These are phyloP conservation scores for Morella rubra DNA, from an alignment of 306 rosid genomes.

Conservation along the genomic window DNA sequence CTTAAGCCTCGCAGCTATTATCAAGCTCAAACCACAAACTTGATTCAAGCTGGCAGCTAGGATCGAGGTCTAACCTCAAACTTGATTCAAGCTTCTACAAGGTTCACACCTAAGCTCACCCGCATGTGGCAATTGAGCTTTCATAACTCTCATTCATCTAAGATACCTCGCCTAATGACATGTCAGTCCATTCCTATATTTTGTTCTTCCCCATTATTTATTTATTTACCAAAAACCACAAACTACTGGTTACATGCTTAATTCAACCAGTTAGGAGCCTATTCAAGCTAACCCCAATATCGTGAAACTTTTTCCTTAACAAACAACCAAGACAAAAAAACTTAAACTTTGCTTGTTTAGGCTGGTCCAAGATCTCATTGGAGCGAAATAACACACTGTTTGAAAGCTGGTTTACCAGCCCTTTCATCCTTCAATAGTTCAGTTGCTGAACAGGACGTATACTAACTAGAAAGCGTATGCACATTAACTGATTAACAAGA, in stretches of 20 bases:
- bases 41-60: no score
- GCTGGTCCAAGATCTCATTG: no score
- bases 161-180: not conserved
- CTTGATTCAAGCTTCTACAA: not conserved
- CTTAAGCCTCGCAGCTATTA: not conserved
- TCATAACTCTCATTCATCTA: not conserved
- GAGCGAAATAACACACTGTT: no score
- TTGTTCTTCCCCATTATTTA: not conserved
- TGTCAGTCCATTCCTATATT: not conserved
- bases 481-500: not conserved
- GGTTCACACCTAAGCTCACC: not conserved
- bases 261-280: not conserved
- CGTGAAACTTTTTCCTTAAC: not conserved
- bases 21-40: not conserved
- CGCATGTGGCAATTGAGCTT: no score
- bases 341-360: not conserved
- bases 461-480: not conserved
- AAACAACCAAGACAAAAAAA: not conserved
- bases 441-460: no score
- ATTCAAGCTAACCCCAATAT: conserved; percentile 1
- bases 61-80: no score
- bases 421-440: not conserved
- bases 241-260: not conserved
- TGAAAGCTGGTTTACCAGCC: not conserved
- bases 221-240: not conserved